phyloP scores from a whole-genome alignment of 148 eudicot genomes.

The Rhododendron vialii region DNA sequence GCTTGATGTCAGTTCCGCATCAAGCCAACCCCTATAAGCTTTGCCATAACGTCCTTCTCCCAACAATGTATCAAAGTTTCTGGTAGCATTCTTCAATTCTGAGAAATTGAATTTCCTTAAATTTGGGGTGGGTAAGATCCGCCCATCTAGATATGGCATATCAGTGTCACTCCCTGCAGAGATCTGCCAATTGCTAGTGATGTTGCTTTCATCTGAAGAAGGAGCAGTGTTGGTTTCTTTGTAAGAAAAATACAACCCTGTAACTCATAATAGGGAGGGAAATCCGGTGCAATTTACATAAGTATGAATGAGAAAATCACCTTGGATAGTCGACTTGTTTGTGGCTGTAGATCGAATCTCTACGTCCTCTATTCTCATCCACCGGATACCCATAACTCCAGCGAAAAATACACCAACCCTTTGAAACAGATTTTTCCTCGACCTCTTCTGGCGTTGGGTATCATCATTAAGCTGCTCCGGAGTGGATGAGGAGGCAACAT shows the following conservation, averaged over 20 bases:
- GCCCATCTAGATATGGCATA: slow-evolving; percentile 12
- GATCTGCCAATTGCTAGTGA: slow-evolving; percentile 8
- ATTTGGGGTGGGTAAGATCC: not conserved
- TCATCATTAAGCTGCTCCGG: too few relatives aligned
- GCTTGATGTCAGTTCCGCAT: not conserved
- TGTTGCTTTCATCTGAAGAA: not conserved
- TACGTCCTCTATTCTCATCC: too few relatives aligned
- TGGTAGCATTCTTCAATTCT: not conserved
- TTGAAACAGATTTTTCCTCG: not conserved
- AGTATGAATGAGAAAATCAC: not conserved
- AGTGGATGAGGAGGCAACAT: too few relatives aligned
- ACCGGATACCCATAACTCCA: too few relatives aligned
- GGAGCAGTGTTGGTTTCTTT: not conserved
- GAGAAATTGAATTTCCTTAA: not conserved
- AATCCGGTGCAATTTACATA: not conserved
- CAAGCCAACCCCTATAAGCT: not conserved
- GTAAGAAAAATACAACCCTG: not conserved
- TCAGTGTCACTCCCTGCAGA: slow-evolving; percentile 38
- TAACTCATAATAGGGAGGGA: not conserved
- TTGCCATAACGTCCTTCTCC: not conserved
- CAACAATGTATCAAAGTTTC: not conserved
- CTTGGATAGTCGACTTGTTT: not conserved
- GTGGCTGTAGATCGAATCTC: not conserved
- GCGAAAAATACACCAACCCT: not conserved
- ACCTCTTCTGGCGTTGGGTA: not conserved